phyloP scores from a whole-genome alignment of 495 filamentous ascomycete genomes.

The Penicillium ucsense region DNA sequence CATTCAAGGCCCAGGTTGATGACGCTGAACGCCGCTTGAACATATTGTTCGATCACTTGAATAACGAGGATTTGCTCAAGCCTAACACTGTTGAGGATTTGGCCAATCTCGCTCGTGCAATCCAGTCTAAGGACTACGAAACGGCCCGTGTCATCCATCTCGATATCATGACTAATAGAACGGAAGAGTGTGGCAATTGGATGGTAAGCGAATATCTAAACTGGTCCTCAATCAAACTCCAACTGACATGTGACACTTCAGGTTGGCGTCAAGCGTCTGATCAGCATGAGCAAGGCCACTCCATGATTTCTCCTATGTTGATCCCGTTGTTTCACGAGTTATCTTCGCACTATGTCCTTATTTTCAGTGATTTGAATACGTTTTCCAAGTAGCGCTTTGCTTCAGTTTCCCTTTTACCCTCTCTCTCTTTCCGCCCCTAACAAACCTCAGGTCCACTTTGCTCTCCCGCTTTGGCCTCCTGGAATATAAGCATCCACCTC shows the following conservation, averaged over 20 bases:
- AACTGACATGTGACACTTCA: constrained; percentile 23
- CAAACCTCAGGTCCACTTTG: constrained; percentile 16
- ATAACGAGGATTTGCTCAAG: constrained; percentile 84
- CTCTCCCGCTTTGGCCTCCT: constrained; percentile 4
- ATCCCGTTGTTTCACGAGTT: too few species aligned
- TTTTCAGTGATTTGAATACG: too few species aligned
- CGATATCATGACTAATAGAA: constrained; percentile 72
- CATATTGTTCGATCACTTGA: constrained; percentile 90
- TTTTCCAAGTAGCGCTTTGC: constrained; percentile 1
- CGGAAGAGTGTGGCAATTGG: constrained; percentile 84
- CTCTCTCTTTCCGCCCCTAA: constrained; percentile 10
- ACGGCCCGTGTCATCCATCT: constrained; percentile 66
- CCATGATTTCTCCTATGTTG: constrained; percentile 20
- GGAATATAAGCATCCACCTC: constrained; percentile 9
- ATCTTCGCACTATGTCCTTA: too few species aligned
- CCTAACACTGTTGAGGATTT: constrained; percentile 68
- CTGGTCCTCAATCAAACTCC: background rate
- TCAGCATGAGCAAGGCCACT: constrained; percentile 82
- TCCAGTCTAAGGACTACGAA: constrained; percentile 65
- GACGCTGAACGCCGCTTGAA: constrained; percentile 88
- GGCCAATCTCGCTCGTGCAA: constrained; percentile 53
- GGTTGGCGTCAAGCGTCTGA: constrained; percentile 86
- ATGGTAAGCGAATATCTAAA: constrained; percentile 58
- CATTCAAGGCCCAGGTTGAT: constrained; percentile 75
- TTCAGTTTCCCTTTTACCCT: constrained; percentile 1